Base-by-base conservation (phyloP, 1,139 yeast species). In the Hemisphaericaspora xylofermentans region DNA sequence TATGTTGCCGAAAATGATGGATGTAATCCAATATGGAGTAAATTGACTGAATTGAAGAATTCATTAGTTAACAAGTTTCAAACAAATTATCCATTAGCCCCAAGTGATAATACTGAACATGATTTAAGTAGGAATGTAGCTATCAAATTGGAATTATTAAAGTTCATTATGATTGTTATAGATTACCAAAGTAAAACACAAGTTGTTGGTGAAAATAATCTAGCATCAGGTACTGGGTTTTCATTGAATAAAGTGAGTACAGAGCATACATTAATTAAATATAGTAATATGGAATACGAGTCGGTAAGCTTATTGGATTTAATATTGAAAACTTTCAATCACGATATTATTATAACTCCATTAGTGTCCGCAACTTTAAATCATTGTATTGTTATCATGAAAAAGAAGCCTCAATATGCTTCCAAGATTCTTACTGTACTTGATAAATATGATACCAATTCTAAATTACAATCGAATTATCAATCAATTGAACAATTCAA, bases 101-200 rank as follows among this genome's bases (percentile, higher is more conserved):
- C 66, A 17, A 66, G 75, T n/a, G 74, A 71, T 40, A 74, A 72
- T 50, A 67, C 59, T 32, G 83, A 80, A 51, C 69, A 73, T 30
- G 82, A 78, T 52, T 58, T 62, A 26, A 50, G 64, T 29, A 70
- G 82, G 54, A 74, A 81, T 36, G 58, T 80, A 32, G 79, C 77
- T 15, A 68, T 82, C 35, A 82, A 80, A 57, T 64, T 87, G 21
- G 84, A 91, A 34, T 68, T 87, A 22, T 67, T 85, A 41, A 88
- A 85, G 60, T 82, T 91, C 48, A 77, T 88, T 7, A 80, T 86
- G 42, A 77, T 80, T 38, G 78, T 88, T 2, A 79, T 91, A 30
- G 80, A 80, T 42, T 78, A 80, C 22, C 96, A 91, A 53, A 74
- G 86, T 18, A 74, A 78, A 27, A 68, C 79, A 49, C 74, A 49